phyloP scores from a whole-genome alignment of 2,329 filamentous ascomycete species.

The Sporothrix curviconia region DNA sequence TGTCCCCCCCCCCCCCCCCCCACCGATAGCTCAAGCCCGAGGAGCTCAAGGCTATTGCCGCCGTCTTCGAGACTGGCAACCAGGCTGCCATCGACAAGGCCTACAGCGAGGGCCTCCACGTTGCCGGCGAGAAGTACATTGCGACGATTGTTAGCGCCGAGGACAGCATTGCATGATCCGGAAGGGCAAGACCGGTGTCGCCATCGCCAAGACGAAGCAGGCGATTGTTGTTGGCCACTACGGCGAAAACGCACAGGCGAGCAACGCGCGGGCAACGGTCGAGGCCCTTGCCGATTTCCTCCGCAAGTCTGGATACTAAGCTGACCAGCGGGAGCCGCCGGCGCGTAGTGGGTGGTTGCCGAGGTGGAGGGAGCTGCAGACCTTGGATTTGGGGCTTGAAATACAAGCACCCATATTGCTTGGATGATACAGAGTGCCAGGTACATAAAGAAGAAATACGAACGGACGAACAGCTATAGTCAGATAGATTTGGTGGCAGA shows the following conservation, averaged over 20 bases:
- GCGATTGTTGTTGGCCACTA: slow-evolving; percentile 87
- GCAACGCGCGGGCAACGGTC: slow-evolving; percentile 70
- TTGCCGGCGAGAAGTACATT: slow-evolving; percentile 73
- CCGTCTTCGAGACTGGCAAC: slow-evolving; percentile 41
- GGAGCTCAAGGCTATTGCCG: slow-evolving; percentile 53
- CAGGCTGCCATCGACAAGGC: slow-evolving; percentile 54
- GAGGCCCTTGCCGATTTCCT: slow-evolving; percentile 85
- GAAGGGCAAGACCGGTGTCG: slow-evolving; percentile 66
- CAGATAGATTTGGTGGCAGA: slow-evolving; percentile 11
- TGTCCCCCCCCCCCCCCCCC: not conserved
- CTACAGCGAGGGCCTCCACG: slow-evolving; percentile 64
- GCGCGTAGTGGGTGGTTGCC: not conserved
- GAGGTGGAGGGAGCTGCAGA: too few species aligned
- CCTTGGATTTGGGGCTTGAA: too few species aligned
- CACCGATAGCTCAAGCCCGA: slow-evolving; percentile 44
- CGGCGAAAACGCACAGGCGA: slow-evolving; percentile 63
- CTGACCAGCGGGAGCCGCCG: not conserved
- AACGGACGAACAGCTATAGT: slow-evolving; percentile 7
- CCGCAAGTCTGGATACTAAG: slow-evolving; percentile 68
- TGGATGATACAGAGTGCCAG: not conserved
- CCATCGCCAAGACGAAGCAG: slow-evolving; percentile 79
- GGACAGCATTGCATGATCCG: slow-evolving; percentile 34
- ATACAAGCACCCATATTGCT: too few species aligned
- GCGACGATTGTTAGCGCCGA: slow-evolving; percentile 59
- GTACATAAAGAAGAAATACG: slow-evolving; percentile 6